phyloP scores from a whole-genome alignment of 768 basidiomycete genomes.

The Xerocomellus intermedius region DNA sequence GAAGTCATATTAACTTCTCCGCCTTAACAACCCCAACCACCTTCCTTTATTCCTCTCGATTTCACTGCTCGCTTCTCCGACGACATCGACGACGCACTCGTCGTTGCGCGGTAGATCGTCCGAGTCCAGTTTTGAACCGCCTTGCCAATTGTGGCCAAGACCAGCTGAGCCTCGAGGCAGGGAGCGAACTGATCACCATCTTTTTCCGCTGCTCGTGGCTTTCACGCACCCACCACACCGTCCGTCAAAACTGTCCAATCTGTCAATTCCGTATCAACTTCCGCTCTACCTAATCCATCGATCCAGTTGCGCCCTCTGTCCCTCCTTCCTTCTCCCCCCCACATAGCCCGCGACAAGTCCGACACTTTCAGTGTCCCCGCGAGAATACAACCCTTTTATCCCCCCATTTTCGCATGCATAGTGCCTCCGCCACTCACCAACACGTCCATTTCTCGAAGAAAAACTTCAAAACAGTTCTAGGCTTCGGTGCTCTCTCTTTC shows the following conservation, averaged over 20 bases:
- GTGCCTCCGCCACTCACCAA: slow-evolving; percentile 37
- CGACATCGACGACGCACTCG: slow-evolving; percentile 10
- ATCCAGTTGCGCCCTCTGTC: slow-evolving; percentile 26
- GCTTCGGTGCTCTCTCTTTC: slow-evolving; percentile 39
- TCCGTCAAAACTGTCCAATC: slow-evolving; percentile 30
- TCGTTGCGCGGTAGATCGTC: slow-evolving; percentile 8
- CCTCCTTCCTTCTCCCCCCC: slow-evolving; percentile 21
- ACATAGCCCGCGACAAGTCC: slow-evolving; percentile 28
- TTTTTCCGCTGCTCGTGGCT: slow-evolving; percentile 34
- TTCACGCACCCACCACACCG: slow-evolving; percentile 36
- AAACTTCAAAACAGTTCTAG: slow-evolving; percentile 50
- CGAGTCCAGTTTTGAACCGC: slow-evolving; percentile 11
- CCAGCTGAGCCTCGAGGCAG: slow-evolving; percentile 34
- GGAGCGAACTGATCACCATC: slow-evolving; percentile 22
- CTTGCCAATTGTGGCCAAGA: slow-evolving; percentile 23
- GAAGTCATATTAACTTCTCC: slow-evolving; percentile 14
- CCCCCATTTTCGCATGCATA: slow-evolving; percentile 41
- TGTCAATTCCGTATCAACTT: slow-evolving; percentile 29
- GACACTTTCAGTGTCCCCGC: slow-evolving; percentile 26
- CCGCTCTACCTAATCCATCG: slow-evolving; percentile 33
- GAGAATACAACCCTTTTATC: slow-evolving; percentile 24
- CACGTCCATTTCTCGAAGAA: slow-evolving; percentile 39
- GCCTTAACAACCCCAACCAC: slow-evolving; percentile 20
- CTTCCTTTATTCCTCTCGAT: slow-evolving; percentile 16
- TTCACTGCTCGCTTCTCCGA: neutral